Base-by-base conservation (phyloP, 192 early-diverging fungal genomes). In the Dimargaris cristalligena region DNA sequence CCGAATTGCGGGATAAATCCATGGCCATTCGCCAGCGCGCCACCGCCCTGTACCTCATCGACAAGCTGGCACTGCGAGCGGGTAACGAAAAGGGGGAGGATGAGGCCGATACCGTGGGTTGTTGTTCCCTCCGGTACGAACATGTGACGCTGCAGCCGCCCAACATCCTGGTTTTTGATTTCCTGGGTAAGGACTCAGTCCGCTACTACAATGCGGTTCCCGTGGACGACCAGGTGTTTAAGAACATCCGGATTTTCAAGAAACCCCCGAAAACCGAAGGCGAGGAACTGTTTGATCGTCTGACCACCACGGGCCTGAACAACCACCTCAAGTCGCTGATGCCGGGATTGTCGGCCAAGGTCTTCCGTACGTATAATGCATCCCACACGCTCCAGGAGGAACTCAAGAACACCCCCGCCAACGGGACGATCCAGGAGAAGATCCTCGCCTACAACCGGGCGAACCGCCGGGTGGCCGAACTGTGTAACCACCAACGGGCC, bases 321-420 rank as follows among this genome's bases (percentile, higher is more conserved):
- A 95, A 90, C 71, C 86, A 94, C 65, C 66, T 98, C 58, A 79
- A 81, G 30, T 80, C 62, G 34, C 80, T 86, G 62, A 96, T 95
- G 92, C 72, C 78, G 16, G 92, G 93, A 4, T 69, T 98, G 51
- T 92, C 90, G 4, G 95, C 93, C 49, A 98, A 98, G 69, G 95
- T 98, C 18, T 98, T 98, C 74, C 93, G 95, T 89, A 98, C 95
- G 26, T 95, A 81, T 71, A 98, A 98, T 63, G 95, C 95, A 8
- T 95, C 92, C 18, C 74, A 76, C 60, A 91, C 90, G 2, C 94
- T 95, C 77, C 90, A 95, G 72, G 73, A 88, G 51, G 82, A 98
- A 70, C 74, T 97, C 28, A 56, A 80, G 14, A 66, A 74, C 61
- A 94, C 89, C 16, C 81, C 82, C 1, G 58, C 46, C 6, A 68